A percentile compares a stretch with the other conserved stretches of the same genome.
Conservation (phyloP, 805 yeast species). For the Trichomonascus vanleenenianus region DNA sequence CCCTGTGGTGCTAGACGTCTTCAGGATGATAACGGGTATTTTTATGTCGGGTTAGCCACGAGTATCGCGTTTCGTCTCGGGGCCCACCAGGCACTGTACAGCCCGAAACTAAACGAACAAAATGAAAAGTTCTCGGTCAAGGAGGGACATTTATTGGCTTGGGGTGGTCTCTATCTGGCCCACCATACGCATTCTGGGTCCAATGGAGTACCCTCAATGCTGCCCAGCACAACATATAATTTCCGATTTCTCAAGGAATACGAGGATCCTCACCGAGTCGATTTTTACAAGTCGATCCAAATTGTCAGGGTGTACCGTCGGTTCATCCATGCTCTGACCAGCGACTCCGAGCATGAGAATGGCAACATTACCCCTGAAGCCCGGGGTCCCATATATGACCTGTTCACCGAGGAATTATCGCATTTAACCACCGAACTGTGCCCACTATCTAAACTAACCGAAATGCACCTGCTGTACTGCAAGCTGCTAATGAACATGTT, state of each 20-base stretch:
- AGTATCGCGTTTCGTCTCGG: conserved; percentile 7
- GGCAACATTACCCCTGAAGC: conserved; percentile 7
- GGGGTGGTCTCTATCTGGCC: conserved; percentile 5
- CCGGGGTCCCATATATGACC: conserved; percentile 2
- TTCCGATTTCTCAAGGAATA: not conserved
- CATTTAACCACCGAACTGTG: not conserved
- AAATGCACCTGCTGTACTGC: conserved; percentile 1
- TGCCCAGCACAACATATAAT: not conserved
- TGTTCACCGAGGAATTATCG: conserved; percentile 4
- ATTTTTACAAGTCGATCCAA: not conserved
- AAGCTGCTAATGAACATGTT: conserved; percentile 4
- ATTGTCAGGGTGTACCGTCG: not conserved
- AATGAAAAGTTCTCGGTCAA: not conserved
- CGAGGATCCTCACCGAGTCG: not conserved
- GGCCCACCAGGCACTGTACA: not conserved
- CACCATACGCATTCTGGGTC: conserved; percentile 3
- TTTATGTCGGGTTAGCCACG: conserved; percentile 1
- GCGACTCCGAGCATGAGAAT: conserved; percentile 1
- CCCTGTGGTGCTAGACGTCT: not conserved
- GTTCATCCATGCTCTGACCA: not conserved
- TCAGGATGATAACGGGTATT: conserved; percentile 7
- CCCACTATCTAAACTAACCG: conserved; percentile 6
- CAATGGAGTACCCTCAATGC: conserved; percentile 6
- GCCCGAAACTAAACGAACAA: not conserved
- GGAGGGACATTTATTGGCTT: not conserved